phyloP scores from a whole-genome alignment of 176 grass and related monocot genomes.

The Raddia distichophylla region DNA sequence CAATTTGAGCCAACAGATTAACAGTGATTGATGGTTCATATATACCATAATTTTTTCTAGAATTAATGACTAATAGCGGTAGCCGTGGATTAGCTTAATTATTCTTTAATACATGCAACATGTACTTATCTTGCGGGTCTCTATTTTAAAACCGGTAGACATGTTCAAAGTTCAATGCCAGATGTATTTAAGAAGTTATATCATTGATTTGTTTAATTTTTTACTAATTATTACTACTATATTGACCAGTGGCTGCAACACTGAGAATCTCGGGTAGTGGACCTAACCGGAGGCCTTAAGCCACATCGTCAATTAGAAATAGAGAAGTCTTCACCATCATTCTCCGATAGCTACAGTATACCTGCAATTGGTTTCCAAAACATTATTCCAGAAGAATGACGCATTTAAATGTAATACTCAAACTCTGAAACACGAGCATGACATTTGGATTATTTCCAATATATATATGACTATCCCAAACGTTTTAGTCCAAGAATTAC shows the following conservation, averaged over 20 bases:
- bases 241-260: conserved; percentile 6
- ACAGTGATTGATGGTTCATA: too few relatives aligned
- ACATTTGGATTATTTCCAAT: not conserved
- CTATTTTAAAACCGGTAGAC: not conserved
- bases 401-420: not conserved
- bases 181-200: not conserved
- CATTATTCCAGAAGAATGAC: not conserved
- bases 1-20: too few relatives aligned
- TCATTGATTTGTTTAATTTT: not conserved
- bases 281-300: not conserved
- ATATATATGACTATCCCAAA: not conserved
- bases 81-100: too few relatives aligned
- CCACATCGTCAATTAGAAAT: not conserved
- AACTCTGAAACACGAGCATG: not conserved
- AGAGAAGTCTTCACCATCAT: not conserved
- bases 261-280: conserved; percentile 12
- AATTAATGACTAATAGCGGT: too few relatives aligned
- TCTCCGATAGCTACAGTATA: conserved; percentile 6
- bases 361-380: not conserved
- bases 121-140: conserved; percentile 5
- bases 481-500: not conserved
- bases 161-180: conserved; percentile 15
- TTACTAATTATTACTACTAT: not conserved
- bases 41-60: too few relatives aligned
- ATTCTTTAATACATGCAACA: not conserved